These are phyloP conservation scores for Saxophila tyrrhenica DNA, from an alignment of 495 filamentous ascomycete species.

Conservation along the genomic window DNA sequence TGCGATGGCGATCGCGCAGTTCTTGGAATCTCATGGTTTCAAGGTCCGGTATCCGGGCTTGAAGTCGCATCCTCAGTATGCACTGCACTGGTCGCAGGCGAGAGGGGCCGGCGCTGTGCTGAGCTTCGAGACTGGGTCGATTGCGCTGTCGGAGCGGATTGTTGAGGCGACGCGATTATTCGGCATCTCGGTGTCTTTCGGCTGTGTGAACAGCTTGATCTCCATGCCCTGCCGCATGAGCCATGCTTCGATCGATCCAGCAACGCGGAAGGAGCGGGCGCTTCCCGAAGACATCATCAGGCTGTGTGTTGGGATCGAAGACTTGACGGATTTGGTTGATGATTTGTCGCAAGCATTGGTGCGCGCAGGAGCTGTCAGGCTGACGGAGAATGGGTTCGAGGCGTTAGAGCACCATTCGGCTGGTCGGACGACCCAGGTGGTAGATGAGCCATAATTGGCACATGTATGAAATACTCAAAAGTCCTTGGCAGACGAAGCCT, in stretches of 20 bases:
- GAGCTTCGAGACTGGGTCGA: conserved; percentile 88
- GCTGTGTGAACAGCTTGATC: conserved; percentile 95
- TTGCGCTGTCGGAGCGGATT: conserved; percentile 72
- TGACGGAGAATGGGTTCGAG: conserved; percentile 67
- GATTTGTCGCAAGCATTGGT: conserved; percentile 86
- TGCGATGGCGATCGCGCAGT: conserved; percentile 79
- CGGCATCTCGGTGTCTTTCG: conserved; percentile 93
- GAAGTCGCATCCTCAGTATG: conserved; percentile 90
- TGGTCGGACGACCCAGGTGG: conserved; percentile 12
- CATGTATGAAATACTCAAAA: neutral
- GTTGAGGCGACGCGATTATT: conserved; percentile 85
- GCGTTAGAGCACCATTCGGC: conserved; percentile 32
- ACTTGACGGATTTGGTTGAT: conserved; percentile 84
- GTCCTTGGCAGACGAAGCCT: no score
- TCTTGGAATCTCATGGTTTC: conserved; percentile 85
- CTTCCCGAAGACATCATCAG: conserved; percentile 95
- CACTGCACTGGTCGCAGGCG: conserved; percentile 88
- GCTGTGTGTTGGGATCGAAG: conserved; percentile 93
- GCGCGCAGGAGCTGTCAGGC: conserved; percentile 81
- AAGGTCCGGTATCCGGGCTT: conserved; percentile 88
- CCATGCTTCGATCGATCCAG: conserved; percentile 94
- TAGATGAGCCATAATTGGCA: conserved; percentile 12
- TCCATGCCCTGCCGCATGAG: conserved; percentile 99
- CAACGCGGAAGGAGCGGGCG: conserved; percentile 75
- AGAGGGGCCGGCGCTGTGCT: conserved; percentile 88